Conservation (phyloP, 257 asterid species). For the Plectranthus barbatus region DNA sequence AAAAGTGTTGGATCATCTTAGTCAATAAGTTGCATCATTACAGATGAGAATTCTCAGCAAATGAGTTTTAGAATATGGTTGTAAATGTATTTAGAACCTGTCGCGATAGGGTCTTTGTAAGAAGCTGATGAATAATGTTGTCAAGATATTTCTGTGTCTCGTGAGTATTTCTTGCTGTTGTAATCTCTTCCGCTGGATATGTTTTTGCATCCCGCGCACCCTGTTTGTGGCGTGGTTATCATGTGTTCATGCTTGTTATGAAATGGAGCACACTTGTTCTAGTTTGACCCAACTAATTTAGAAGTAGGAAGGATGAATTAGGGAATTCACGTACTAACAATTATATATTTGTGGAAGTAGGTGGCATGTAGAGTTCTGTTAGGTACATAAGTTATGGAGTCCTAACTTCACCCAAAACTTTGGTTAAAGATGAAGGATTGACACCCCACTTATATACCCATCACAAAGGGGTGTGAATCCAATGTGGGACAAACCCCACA, state of each 20-base stretch:
- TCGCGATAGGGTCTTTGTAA: neutral
- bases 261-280: neutral
- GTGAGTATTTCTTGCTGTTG: neutral
- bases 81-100: neutral
- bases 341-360: too few species aligned
- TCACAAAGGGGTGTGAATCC: too few species aligned
- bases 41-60: neutral
- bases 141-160: neutral
- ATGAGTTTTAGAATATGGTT: too few species aligned
- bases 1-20: slow-evolving; percentile 31
- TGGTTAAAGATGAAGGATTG: too few species aligned
- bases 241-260: too few species aligned
- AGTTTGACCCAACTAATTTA: neutral
- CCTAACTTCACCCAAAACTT: too few species aligned
- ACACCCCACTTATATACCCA: too few species aligned
- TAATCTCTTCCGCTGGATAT: neutral
- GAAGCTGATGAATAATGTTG: neutral
- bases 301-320: slow-evolving; percentile 2
- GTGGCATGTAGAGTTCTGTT: too few species aligned
- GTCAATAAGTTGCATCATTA: neutral
- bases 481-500: too few species aligned
- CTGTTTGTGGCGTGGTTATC: neutral
- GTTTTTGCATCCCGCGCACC: neutral
- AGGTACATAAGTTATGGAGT: too few species aligned
- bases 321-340: neutral